Percentiles rank a stretch among this genome's conserved stretches.
Evolutionary conservation across 2,329 filamentous ascomycete species (phyloP).

Genomic region (Alternaria consortialis): DNA sequence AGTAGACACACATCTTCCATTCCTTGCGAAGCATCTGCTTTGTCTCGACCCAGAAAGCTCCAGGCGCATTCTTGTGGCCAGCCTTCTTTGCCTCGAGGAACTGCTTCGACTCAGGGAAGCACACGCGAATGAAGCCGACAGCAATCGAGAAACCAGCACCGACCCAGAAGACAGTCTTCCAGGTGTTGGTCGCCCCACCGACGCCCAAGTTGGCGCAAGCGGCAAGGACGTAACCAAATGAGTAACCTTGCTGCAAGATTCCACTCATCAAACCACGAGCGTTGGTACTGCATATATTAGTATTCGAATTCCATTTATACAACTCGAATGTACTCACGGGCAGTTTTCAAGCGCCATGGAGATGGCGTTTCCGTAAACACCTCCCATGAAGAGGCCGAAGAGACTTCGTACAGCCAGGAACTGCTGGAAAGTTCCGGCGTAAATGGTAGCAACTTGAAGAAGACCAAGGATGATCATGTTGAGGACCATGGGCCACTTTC

Average conservation of each 20-base stretch:
- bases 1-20: slow-evolving; percentile 82
- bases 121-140: slow-evolving; percentile 72
- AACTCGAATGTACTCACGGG: slow-evolving; percentile 58
- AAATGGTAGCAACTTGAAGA: slow-evolving; percentile 81
- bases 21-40: slow-evolving; percentile 72
- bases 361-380: slow-evolving; percentile 80
- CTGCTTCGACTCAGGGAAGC: slow-evolving; percentile 78
- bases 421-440: slow-evolving; percentile 73
- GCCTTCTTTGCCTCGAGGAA: slow-evolving; percentile 74
- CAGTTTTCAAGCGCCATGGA: slow-evolving; percentile 81
- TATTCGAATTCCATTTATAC: slow-evolving; percentile 23
- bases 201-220: slow-evolving; percentile 79
- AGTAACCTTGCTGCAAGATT: slow-evolving; percentile 83
- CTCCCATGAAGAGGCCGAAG: slow-evolving; percentile 83
- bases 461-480: slow-evolving; percentile 78
- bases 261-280: slow-evolving; percentile 83
- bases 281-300: slow-evolving; percentile 53
- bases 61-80: slow-evolving; percentile 60
- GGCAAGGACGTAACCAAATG: slow-evolving; percentile 80
- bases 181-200: slow-evolving; percentile 68
- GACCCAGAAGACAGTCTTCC: slow-evolving; percentile 81
- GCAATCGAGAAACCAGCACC: slow-evolving; percentile 72
- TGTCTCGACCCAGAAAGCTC: slow-evolving; percentile 73
- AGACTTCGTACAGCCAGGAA: slow-evolving; percentile 78
- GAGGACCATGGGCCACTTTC: slow-evolving; percentile 83